Conservation (phyloP, 2,329 filamentous ascomycete species). For the Aspergillus quadricinctus region DNA sequence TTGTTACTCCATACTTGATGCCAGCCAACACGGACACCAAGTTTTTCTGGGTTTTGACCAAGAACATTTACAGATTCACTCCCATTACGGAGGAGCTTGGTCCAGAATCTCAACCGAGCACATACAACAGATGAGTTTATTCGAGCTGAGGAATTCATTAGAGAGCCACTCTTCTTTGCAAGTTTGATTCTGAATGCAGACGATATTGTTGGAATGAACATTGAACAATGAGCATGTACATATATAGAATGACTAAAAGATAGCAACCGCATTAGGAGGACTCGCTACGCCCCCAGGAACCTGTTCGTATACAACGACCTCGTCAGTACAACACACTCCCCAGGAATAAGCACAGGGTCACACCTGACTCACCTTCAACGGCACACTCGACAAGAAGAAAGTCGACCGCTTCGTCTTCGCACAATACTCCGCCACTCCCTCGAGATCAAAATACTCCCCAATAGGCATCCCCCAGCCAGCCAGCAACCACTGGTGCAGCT, state of each 20-base stretch:
- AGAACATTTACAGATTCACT: too few species aligned
- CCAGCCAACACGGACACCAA: too few species aligned
- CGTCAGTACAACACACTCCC: neutral
- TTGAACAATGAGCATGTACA: neutral
- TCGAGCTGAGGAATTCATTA: too few species aligned
- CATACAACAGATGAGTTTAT: too few species aligned
- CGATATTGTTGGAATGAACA: neutral
- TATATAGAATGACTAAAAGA: constrained; percentile 29
- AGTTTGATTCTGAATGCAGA: too few species aligned
- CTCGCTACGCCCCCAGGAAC: constrained; percentile 45
- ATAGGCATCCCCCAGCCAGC: constrained; percentile 48
- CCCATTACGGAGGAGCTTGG: too few species aligned
- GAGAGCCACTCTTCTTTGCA: too few species aligned
- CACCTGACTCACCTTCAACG: constrained; percentile 37
- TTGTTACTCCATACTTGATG: too few species aligned
- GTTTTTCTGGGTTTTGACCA: too few species aligned
- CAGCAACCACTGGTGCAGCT: constrained; percentile 32
- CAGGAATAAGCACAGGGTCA: neutral
- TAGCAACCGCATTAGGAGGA: constrained; percentile 44
- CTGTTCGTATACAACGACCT: constrained; percentile 8
- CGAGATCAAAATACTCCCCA: constrained; percentile 45
- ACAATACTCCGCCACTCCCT: constrained; percentile 38
- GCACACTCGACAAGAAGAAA: constrained; percentile 49
- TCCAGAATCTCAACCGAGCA: too few species aligned
- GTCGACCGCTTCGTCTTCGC: constrained; percentile 32